Base-by-base conservation (phyloP, 306 rosid species). In the Comarum palustre region DNA sequence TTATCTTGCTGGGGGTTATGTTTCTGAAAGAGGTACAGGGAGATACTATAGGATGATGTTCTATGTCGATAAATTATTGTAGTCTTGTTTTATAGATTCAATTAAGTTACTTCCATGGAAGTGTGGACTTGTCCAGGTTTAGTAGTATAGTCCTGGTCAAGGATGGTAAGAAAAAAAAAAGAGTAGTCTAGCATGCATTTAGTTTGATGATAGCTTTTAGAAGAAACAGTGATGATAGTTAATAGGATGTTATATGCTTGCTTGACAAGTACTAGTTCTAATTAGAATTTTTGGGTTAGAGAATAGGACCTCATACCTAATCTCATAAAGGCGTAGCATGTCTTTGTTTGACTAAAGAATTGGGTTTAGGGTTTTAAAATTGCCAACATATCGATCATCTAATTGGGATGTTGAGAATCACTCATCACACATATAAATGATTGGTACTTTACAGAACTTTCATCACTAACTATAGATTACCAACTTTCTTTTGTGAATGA, bases 241-340 rank as follows among this genome's bases (percentile, higher is more conserved):
- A 61, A 25, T 77, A 77, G 69, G 38, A 55, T 32, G 46, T 51
- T 51, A 20, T 51, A 20, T 70, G 76, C 59, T 47, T 70, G 58
- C 54, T 63, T 62, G 58, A 39, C 70, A 12, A 34, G 36, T 34
- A 15, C 63, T 48, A 51, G 39, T 54, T 43, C 31, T 14, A 25
- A 25, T 25, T 58, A 54, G 41, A 48, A 11, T 52, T 52, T 54
- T 51, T 1, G 60, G 73, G 22, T 24, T 62, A 36, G 15, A 25
- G 71, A 24, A 65, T 69, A 52, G 60, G 51, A 27, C 43, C 68
- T 64, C 77, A 29, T 52, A 69, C 63, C 52, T 45, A 55, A 45
- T 70, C 67, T n/a, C 62, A 58, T 42, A 34, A 34, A 75, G 73
- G 63, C 57, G 3, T 69, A 22, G 29, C 29, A 48, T 46, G 63